These are phyloP conservation scores for Lecanosticta acicola DNA, from an alignment of 2,329 filamentous ascomycete species.

Conservation along the genomic window DNA sequence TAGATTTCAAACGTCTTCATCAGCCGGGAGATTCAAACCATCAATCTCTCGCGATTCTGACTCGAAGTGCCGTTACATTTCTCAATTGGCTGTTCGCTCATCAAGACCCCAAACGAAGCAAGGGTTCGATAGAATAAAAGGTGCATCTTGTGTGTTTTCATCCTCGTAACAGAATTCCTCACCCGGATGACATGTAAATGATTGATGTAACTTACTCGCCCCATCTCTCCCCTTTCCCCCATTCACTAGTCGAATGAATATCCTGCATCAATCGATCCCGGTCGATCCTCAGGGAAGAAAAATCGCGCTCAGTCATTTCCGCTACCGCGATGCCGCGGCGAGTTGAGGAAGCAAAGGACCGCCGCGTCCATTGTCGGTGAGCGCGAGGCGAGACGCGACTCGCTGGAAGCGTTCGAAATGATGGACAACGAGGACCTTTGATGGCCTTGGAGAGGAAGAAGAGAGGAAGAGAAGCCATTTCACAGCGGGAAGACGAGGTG, in stretches of 20 bases:
- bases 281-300: conserved; percentile 53
- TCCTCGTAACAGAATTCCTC: conserved; percentile 10
- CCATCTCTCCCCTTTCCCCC: conserved; percentile 62
- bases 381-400: too few species aligned
- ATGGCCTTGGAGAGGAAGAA: background rate
- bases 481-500: background rate
- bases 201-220: conserved; percentile 51
- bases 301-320: conserved; percentile 48
- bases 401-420: background rate
- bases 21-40: conserved; percentile 5
- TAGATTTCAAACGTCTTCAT: conserved; percentile 8
- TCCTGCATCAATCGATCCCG: conserved; percentile 56
- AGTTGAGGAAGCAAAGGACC: conserved; percentile 30
- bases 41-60: too few species aligned
- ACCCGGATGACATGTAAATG: conserved; percentile 5
- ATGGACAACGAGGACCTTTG: background rate
- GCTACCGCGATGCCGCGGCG: conserved; percentile 37
- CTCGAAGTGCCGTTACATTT: too few species aligned
- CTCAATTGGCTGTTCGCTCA: conserved; percentile 26
- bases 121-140: conserved; percentile 5
- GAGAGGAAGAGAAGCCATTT: background rate
- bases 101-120: conserved; percentile 7
- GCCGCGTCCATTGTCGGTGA: conserved; percentile 10
- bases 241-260: conserved; percentile 61
- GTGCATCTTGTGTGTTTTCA: conserved; percentile 18